Conservation (phyloP, 2,329 filamentous ascomycete genomes). For the Grosmannia penicillata region DNA sequence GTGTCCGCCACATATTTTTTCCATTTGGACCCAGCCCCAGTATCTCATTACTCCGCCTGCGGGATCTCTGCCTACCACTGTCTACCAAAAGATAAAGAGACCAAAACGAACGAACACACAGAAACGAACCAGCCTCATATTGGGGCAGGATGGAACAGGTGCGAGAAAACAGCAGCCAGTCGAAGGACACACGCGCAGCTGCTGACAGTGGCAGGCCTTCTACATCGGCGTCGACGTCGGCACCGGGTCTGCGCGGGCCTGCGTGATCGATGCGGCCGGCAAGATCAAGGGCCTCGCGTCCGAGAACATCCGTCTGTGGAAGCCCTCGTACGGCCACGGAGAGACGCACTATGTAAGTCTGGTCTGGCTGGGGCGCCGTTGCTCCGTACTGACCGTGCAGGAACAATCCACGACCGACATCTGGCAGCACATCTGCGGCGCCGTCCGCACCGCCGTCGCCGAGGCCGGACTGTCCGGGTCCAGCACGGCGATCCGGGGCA, state of each 20-base stretch:
- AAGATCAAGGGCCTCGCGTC: constrained; percentile 69
- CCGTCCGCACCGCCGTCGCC: constrained; percentile 67
- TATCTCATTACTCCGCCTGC: too few species aligned
- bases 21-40: too few species aligned
- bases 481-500: constrained; percentile 67
- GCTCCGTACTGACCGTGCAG: constrained; percentile 22
- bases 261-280: constrained; percentile 82
- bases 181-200: not conserved
- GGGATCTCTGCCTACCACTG: too few species aligned
- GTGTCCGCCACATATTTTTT: too few species aligned
- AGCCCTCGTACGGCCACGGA: constrained; percentile 53
- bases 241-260: constrained; percentile 87
- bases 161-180: too few species aligned
- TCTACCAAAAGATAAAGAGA: too few species aligned
- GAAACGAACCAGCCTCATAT: too few species aligned
- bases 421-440: constrained; percentile 86
- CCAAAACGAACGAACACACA: too few species aligned
- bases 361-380: not conserved
- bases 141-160: not conserved
- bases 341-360: constrained; percentile 42
- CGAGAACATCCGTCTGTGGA: constrained; percentile 67
- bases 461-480: constrained; percentile 52
- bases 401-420: constrained; percentile 98
- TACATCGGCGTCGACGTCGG: constrained; percentile 89
- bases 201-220: constrained; percentile 29